A percentile compares a stretch with the other conserved stretches of the same genome.
Evolutionary conservation across 805 yeast genomes (phyloP).

Genomic region (Candida ficus): DNA sequence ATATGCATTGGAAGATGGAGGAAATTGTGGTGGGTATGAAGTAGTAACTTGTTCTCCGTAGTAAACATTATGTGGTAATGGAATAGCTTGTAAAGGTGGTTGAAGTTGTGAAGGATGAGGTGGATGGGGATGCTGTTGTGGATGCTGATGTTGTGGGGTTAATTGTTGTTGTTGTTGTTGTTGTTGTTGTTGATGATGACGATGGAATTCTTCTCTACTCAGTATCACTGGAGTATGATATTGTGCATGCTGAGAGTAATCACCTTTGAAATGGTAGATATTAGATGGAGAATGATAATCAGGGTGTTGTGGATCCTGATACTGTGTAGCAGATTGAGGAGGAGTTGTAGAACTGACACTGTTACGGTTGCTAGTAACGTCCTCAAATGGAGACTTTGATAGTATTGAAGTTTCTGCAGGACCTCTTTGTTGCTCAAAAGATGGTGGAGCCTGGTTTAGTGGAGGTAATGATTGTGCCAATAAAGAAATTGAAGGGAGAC

Average conservation of each 20-base stretch:
- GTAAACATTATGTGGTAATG: background rate
- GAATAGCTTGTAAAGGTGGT: background rate
- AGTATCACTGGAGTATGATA: background rate
- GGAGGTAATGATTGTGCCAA: conserved; percentile 5
- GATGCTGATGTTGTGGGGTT: background rate
- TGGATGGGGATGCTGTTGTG: background rate
- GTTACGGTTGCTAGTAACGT: background rate
- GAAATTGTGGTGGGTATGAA: background rate
- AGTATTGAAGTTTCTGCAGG: background rate
- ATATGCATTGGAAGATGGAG: background rate
- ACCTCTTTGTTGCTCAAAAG: background rate
- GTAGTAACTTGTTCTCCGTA: background rate
- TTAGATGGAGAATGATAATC: background rate
- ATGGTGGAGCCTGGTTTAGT: background rate
- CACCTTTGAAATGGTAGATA: background rate
- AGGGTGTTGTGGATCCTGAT: background rate
- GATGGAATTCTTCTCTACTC: background rate
- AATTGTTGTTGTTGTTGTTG: background rate
- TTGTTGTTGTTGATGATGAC: background rate
- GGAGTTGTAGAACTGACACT: background rate
- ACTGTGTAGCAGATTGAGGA: background rate
- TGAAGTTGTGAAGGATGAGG: background rate
- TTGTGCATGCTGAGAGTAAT: background rate
- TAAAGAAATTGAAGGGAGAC: conserved; percentile 5
- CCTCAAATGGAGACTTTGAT: conserved; percentile 1